Conservation (phyloP, 129 eudicot species). For the carrot (Daucus carota) region DNA sequence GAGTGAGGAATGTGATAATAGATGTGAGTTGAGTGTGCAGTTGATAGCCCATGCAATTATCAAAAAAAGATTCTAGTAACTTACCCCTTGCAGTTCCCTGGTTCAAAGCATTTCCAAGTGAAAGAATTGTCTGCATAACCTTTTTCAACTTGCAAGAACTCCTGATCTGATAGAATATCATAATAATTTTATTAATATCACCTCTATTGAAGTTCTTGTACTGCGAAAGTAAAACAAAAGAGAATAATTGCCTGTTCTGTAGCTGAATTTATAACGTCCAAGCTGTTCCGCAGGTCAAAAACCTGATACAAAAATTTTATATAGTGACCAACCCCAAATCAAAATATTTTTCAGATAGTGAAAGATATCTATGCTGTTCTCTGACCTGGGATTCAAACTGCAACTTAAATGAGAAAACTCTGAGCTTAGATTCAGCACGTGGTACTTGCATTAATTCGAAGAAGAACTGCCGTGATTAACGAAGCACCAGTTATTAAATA, state of each 20-base stretch:
- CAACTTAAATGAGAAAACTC: slow-evolving; percentile 81
- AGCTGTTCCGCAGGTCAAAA: slow-evolving; percentile 70
- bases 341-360: slow-evolving; percentile 12
- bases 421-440: slow-evolving; percentile 71
- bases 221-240: background rate
- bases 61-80: slow-evolving; percentile 13
- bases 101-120: slow-evolving; percentile 91
- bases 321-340: slow-evolving; percentile 2
- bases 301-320: slow-evolving; percentile 41
- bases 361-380: background rate
- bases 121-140: slow-evolving; percentile 94
- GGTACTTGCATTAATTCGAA: slow-evolving; percentile 89
- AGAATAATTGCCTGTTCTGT: slow-evolving; percentile 63
- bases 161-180: slow-evolving; percentile 54
- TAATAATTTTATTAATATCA: slow-evolving; percentile 10
- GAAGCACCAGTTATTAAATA: slow-evolving; percentile 5
- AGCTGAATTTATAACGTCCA: slow-evolving; percentile 49
- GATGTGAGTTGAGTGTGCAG: background rate
- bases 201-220: background rate
- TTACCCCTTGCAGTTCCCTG: slow-evolving; percentile 96
- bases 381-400: slow-evolving; percentile 75
- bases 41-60: background rate
- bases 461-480: slow-evolving; percentile 51
- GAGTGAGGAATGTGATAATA: background rate
- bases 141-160: slow-evolving; percentile 61